A percentile compares a stretch with the other conserved stretches of the same genome.
phyloP scores from a whole-genome alignment of 192 early-diverging fungal species.

The Geosiphon pyriformis region DNA sequence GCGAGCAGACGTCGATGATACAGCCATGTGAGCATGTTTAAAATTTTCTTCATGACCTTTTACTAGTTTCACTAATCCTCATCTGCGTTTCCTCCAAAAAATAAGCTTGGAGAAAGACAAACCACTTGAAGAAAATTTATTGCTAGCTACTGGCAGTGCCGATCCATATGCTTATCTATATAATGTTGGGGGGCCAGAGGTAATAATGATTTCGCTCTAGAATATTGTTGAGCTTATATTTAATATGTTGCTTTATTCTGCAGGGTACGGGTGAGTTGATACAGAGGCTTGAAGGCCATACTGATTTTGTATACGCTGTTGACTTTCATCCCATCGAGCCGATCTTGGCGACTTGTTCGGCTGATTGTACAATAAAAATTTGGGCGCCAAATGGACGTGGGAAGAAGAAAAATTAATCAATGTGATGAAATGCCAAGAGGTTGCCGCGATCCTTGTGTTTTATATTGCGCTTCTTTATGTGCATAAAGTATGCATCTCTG shows the following conservation, averaged over 20 bases:
- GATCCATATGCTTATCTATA: constrained; percentile 81
- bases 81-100: neutral
- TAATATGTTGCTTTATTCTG: neutral
- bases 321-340: constrained; percentile 87
- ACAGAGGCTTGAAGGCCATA: constrained; percentile 87
- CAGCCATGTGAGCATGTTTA: neutral
- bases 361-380: constrained; percentile 74
- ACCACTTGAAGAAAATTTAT: constrained; percentile 47
- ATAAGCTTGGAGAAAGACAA: constrained; percentile 39
- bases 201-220: constrained; percentile 5
- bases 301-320: constrained; percentile 88
- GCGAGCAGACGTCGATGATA: constrained; percentile 23
- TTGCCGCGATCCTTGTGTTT: no score
- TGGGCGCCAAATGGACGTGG: constrained; percentile 54
- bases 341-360: constrained; percentile 75
- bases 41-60: neutral
- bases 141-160: constrained; percentile 76
- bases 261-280: constrained; percentile 51
- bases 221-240: no score
- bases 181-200: constrained; percentile 48
- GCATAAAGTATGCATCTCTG: no score
- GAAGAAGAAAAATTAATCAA: constrained; percentile 35
- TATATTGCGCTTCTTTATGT: no score
- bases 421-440: no score
- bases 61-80: neutral